These are phyloP conservation scores for Erodium maritimum DNA, from an alignment of 345 rosid genomes.

Conservation along the genomic window DNA sequence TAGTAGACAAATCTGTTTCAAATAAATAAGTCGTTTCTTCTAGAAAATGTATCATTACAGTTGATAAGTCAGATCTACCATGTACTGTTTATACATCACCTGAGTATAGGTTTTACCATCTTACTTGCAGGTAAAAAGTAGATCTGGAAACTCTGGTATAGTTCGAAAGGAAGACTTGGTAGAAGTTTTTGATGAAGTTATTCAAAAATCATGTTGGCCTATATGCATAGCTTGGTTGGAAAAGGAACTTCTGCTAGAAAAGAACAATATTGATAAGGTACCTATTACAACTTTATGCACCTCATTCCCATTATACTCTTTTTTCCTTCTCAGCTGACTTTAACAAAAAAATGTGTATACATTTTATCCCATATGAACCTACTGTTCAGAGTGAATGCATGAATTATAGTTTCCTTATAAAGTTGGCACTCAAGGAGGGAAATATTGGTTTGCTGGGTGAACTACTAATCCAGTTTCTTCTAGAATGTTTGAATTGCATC, in stretches of 20 bases:
- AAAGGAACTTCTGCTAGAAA: slow-evolving; percentile 35
- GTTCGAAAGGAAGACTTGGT: slow-evolving; percentile 38
- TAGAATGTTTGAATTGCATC: slow-evolving; percentile 3
- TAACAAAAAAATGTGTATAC: no score
- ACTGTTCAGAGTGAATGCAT: no score
- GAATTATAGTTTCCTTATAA: background rate
- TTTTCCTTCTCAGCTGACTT: background rate
- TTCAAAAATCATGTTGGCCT: slow-evolving; percentile 40
- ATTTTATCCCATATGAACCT: background rate
- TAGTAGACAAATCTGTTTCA: background rate
- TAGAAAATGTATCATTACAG: background rate
- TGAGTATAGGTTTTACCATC: slow-evolving; percentile 1
- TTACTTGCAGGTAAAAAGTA: slow-evolving; percentile 44
- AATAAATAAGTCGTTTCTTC: background rate
- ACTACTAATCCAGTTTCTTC: background rate
- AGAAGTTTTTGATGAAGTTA: slow-evolving; percentile 27
- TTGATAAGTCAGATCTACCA: background rate
- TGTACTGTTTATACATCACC: slow-evolving; percentile 12
- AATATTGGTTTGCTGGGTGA: background rate
- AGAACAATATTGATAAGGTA: slow-evolving; percentile 37
- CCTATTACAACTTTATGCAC: slow-evolving; percentile 3
- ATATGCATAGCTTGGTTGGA: slow-evolving; percentile 57
- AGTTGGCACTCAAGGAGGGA: background rate
- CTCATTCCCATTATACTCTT: background rate
- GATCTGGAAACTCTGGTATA: slow-evolving; percentile 14